These are phyloP conservation scores for Cutaneotrichosporon sp. DNA, from an alignment of 1,284 basidiomycete species.

Conservation along the genomic window DNA sequence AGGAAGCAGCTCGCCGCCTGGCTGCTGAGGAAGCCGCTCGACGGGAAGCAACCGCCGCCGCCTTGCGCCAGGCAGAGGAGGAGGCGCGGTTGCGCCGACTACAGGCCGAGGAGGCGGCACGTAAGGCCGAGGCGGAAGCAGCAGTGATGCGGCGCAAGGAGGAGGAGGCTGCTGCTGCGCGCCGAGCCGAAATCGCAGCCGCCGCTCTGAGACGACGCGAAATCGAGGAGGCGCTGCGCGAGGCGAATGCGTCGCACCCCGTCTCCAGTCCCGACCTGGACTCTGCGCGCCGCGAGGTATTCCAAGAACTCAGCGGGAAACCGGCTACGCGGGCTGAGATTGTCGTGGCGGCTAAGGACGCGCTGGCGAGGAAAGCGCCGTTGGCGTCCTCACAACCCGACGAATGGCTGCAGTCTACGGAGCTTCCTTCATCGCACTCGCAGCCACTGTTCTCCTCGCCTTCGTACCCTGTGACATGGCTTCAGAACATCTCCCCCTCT, in stretches of 20 bases:
- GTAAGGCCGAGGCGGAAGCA: not conserved
- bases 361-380: not conserved
- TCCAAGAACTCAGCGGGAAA: not conserved
- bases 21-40: not conserved
- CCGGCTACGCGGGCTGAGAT: slow-evolving; percentile 1
- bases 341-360: not conserved
- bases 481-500: no score
- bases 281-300: not conserved
- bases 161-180: not conserved
- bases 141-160: not conserved
- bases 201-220: not conserved
- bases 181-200: slow-evolving; percentile 1
- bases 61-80: not conserved
- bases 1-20: not conserved
- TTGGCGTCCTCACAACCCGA: not conserved
- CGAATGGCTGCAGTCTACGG: not conserved
- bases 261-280: slow-evolving; percentile 2
- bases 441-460: not conserved
- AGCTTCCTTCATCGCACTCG: no score
- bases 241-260: not conserved
- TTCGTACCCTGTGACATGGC: not conserved
- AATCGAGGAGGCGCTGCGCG: slow-evolving; percentile 6
- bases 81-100: not conserved
- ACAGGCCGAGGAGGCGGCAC: not conserved
- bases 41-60: not conserved